Base-by-base conservation (phyloP, 225 moss, liverwort and hornwort genomes). In the Sphagnum tenellum region DNA sequence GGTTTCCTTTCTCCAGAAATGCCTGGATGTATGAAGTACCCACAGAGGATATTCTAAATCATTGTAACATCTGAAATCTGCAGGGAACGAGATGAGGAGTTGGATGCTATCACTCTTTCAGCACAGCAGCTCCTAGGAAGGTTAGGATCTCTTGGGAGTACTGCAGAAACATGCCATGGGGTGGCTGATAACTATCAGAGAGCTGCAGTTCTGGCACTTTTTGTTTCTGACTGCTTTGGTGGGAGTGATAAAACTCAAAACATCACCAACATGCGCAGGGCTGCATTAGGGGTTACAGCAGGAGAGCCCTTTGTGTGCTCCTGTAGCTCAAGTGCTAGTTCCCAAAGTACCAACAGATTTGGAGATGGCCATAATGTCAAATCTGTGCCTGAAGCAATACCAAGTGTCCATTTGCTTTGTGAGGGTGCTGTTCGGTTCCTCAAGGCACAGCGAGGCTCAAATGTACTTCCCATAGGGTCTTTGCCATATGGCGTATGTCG, bases 171-270 rank as follows among this genome's bases (percentile, higher is more conserved):
- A 61, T 66, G 65, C 46, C 56, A 52, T 47, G 68, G 62, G 75
- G 79, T 72, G 51, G 71, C 73, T 71, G 85, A 81, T 59, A 66
- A 73, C 59, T 85, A 79, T 57, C 94, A 82, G 70, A 91, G 73
- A 66, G 82, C 90, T 64, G 76, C 86, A 72, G 71, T 85, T 67
- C 76, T 94, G 64, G 94, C 91, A 9, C 81, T 94, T 12, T 94
- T 94, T 80, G 91, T 94, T 44, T 94, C 94, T 3, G 94, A 94
- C 62, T 91, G 89, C 75, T 94, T 94, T 80, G 94, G 94, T 63
- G 94, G 94, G 56, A 94, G 94, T 74, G 94, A 94, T 70, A 94
- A 91, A 71, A 89, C 91, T 54, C 85, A 81, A 49, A 94, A 85
- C 59, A 73, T 89, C 49, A 85, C 89, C 51, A 89, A 85, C 53